Base-by-base conservation (phyloP, 192 early-diverging fungal species). In the Jimgerdemannia lactiflua region DNA sequence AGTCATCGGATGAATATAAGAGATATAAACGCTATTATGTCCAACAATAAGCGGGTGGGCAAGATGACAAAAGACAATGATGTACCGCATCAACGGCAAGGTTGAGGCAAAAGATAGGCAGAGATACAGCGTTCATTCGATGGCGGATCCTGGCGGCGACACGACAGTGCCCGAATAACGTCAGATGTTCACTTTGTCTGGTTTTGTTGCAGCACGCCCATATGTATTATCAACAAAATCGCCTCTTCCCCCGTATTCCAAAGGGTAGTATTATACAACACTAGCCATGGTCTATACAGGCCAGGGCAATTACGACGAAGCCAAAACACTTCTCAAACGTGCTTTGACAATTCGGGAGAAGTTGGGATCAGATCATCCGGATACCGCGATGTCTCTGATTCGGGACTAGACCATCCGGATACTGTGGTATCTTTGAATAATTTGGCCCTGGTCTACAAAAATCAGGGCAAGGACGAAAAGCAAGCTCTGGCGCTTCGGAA, bases 271-370 rank as follows among this genome's bases (percentile, higher is more conserved):
- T n/a, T n/a, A n/a, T n/a, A n/a, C n/a, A n/a, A n/a, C n/a, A n/a
- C 67, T 67, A 8, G 67, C 20, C 8, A 6, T 4, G 19, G 7
- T 67, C 17, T 67, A 9, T n/a, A 20, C 4, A 39, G 17, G 40
- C n/a, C 67, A 67, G 67, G 67, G 67, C 67, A 67, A 67, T 4
- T 41, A 39, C 19, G 20, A 67, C 19, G 67, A 67, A 17, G 67
- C 67, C n/a, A n/a, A 67, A n/a, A 4, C 8, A n/a, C 19, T 67
- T 4, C n/a, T 9, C 40, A 4, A 67, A 41, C 67, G 67, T 4
- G 67, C 67, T 4, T n/a, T 67, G 67, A n/a, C 17, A 8, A 41
- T 20, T n/a, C 4, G n/a, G 67, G n/a, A 67, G 67, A n/a, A 4
- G n/a, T 41, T 67, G 67, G 67, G 49, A 54, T 54, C 49, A 54